phyloP scores from a whole-genome alignment of 2,329 filamentous ascomycete genomes.

The Alternaria panax region DNA sequence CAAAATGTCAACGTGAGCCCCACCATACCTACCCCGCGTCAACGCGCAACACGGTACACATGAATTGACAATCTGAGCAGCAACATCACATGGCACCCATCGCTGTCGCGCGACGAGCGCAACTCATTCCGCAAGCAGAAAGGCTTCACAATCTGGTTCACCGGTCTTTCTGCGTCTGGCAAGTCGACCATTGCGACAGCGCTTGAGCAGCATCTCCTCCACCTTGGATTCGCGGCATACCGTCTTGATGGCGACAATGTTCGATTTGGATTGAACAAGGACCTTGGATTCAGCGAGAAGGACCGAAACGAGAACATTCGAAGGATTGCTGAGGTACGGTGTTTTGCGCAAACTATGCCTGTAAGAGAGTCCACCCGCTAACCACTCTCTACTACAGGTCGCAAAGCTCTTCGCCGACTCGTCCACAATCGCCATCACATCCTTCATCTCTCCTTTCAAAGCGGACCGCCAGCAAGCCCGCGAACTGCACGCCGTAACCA shows the following conservation, averaged over 20 bases:
- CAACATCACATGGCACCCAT: constrained; percentile 90
- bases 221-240: constrained; percentile 83
- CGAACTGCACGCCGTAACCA: constrained; percentile 73
- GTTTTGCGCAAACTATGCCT: neutral
- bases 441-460: constrained; percentile 95
- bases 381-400: constrained; percentile 60
- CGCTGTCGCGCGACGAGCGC: constrained; percentile 80
- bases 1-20: constrained; percentile 49
- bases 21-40: constrained; percentile 33
- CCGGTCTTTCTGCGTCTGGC: constrained; percentile 91
- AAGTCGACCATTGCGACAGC: constrained; percentile 98
- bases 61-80: constrained; percentile 54
- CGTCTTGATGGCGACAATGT: constrained; percentile 98
- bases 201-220: constrained; percentile 94
- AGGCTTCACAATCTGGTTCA: constrained; percentile 97
- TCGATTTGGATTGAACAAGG: constrained; percentile 96
- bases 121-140: constrained; percentile 78
- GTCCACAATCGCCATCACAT: constrained; percentile 86
- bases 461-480: constrained; percentile 85
- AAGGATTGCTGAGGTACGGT: constrained; percentile 78
- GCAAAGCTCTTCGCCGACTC: constrained; percentile 96
- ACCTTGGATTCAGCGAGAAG: constrained; percentile 90
- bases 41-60: constrained; percentile 2
- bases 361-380: neutral
- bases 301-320: constrained; percentile 98